Evolutionary conservation across 768 basidiomycete genomes (phyloP).

Genomic region (Strobilomyces echinocephalus): DNA sequence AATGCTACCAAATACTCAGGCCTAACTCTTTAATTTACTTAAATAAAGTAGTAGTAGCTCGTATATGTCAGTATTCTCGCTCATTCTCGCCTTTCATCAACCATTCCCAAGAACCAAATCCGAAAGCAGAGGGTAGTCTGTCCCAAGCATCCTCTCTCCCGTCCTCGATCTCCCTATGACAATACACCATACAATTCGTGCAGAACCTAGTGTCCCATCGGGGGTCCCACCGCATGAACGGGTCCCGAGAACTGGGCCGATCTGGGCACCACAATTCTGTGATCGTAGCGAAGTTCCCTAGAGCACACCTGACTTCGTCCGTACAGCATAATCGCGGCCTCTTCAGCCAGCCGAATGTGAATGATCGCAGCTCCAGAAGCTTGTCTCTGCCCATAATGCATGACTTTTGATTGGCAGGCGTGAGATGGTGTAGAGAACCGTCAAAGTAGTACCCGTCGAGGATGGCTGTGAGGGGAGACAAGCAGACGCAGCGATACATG

Average conservation of each 20-base stretch:
- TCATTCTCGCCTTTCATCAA: conserved; percentile 3
- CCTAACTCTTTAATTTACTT: background rate
- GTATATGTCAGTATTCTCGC: conserved; percentile 1
- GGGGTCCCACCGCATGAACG: conserved; percentile 21
- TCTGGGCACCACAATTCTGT: conserved; percentile 21
- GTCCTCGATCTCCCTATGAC: conserved; percentile 24
- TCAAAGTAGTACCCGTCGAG: conserved; percentile 23
- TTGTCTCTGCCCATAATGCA: conserved; percentile 24
- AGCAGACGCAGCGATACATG: conserved; percentile 22
- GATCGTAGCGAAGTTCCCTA: conserved; percentile 21
- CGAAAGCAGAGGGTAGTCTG: conserved; percentile 18
- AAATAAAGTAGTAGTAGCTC: background rate
- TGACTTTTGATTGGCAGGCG: conserved; percentile 20
- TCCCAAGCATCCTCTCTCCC: conserved; percentile 24
- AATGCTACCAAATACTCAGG: background rate
- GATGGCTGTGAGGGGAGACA: conserved; percentile 16
- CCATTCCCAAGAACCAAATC: conserved; percentile 14
- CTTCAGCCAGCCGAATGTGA: conserved; percentile 20
- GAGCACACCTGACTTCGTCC: conserved; percentile 18
- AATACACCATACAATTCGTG: conserved; percentile 16
- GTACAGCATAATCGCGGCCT: conserved; percentile 10
- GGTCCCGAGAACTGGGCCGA: conserved; percentile 16
- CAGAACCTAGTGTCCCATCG: conserved; percentile 22
- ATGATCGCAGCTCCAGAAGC: conserved; percentile 18
- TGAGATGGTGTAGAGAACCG: conserved; percentile 15